Evolutionary conservation across 768 basidiomycete genomes (phyloP).

Genomic region (Boletellus sp.): DNA sequence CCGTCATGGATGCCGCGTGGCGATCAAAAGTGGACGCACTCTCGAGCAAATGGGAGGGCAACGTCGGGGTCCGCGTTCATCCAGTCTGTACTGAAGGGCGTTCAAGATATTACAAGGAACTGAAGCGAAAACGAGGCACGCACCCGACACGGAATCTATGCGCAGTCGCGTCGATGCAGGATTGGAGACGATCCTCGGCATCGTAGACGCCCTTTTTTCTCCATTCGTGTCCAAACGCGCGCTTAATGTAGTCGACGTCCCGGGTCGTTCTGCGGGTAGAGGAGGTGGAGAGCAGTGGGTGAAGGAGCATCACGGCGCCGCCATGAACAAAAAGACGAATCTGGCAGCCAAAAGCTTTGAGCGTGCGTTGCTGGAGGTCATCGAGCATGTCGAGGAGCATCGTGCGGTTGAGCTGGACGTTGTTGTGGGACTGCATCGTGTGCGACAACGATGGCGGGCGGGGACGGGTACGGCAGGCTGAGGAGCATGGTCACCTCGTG

Average conservation of each 20-base stretch:
- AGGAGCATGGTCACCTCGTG: slow-evolving; percentile 1
- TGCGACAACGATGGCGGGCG: not conserved
- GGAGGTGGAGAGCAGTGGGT: slow-evolving; percentile 39
- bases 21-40: slow-evolving; percentile 40
- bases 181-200: slow-evolving; percentile 51
- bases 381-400: slow-evolving; percentile 45
- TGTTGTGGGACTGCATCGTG: slow-evolving; percentile 32
- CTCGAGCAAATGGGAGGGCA: slow-evolving; percentile 60
- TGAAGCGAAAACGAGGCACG: slow-evolving; percentile 6
- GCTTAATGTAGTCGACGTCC: slow-evolving; percentile 65
- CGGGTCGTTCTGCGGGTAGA: slow-evolving; percentile 51
- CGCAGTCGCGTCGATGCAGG: slow-evolving; percentile 57
- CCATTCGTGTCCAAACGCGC: slow-evolving; percentile 59
- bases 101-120: not conserved
- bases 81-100: slow-evolving; percentile 47
- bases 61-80: slow-evolving; percentile 76
- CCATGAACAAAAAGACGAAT: slow-evolving; percentile 67
- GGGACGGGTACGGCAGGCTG: not conserved
- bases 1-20: slow-evolving; percentile 8
- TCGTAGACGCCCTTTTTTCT: slow-evolving; percentile 44
- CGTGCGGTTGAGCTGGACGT: slow-evolving; percentile 28
- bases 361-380: slow-evolving; percentile 49
- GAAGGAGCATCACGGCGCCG: slow-evolving; percentile 71
- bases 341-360: slow-evolving; percentile 43
- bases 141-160: slow-evolving; percentile 44